Evolutionary conservation across 768 basidiomycete species (phyloP), one percentile per base, ranked within the genome.

Genomic region (Grammothele lineata): DNA sequence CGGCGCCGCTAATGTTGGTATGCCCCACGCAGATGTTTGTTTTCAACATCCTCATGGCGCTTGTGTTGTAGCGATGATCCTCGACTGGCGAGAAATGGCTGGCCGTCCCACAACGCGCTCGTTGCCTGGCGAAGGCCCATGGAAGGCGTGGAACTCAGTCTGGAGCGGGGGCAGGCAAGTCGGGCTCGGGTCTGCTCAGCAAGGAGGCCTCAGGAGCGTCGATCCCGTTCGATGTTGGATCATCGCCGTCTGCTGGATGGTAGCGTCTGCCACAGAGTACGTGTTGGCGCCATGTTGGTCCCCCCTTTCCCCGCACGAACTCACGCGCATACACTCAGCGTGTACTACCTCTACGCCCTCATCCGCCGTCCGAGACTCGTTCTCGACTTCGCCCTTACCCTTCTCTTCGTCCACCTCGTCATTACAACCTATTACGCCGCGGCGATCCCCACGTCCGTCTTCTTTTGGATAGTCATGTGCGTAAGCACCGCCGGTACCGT

Each of bases 71-170:
- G 87, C 85, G 3, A 90, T 92, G 85, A 72, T 98, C 30, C 92
- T 99, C 84, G 94, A 98, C 68, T 99, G 96, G 96, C 77, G 92
- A 37, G 89, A 97, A 66, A 85, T 99, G 81, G 87, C 93, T 1
- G 88, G 92, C 4, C 69, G 78, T 42, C 81, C 88, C 3, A 93
- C 92, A 0, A 80, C 87, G 18, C 77, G 76, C 46, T 78, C 78
- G 22, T 65, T 81, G 46, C 76, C 80, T 19, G 84, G 81, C 15
- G 77, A 78, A 44, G 77, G 80, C 35, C 68, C 77, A 37, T 89
- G 85, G 85, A 70, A 68, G 42, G 75, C 80, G 30, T 78, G 81
- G 59, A 72, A 78, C 35, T 83, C 87, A 57, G 85, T 81, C 5
- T 92, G 91, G 88, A 83, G 83, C 58, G 82, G 85, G 37, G 87